Conservation (phyloP, 257 asterid species). For the Pogostemon cablin region DNA sequence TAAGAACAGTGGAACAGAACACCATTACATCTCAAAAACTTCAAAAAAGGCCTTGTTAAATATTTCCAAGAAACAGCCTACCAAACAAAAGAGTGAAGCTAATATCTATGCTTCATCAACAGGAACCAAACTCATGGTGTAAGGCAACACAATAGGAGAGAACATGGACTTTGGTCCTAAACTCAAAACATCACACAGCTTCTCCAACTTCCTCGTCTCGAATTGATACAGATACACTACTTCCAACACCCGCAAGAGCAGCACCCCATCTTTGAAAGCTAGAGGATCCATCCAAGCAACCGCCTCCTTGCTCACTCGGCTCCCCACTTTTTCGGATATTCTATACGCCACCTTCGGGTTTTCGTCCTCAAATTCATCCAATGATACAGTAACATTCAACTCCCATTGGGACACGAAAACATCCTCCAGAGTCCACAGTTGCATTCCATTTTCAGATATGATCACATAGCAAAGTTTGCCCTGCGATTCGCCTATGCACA, state of each 20-base stretch:
- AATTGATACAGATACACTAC: conserved; percentile 42
- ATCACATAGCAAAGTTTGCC: conserved; percentile 48
- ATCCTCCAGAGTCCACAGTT: conserved; percentile 60
- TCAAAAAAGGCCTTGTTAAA: neutral
- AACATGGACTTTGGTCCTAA: conserved; percentile 50
- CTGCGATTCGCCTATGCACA: conserved; percentile 68
- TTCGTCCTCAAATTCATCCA: conserved; percentile 46
- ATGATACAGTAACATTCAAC: conserved; percentile 31
- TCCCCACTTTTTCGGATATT: conserved; percentile 38
- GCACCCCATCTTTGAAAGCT: conserved; percentile 52
- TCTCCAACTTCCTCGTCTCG: conserved; percentile 48
- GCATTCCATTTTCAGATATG: conserved; percentile 56
- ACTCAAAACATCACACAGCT: conserved; percentile 40
- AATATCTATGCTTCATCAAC: conserved; percentile 30
- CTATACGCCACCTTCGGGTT: conserved; percentile 33
- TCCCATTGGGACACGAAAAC: conserved; percentile 48
- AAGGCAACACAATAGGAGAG: conserved; percentile 60
- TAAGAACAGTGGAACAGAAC: neutral
- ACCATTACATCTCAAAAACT: conserved; percentile 4
- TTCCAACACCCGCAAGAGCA: conserved; percentile 49
- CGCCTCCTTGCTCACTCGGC: neutral
- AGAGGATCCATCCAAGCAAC: conserved; percentile 50
- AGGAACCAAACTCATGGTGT: conserved; percentile 65
- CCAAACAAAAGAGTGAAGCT: neutral
- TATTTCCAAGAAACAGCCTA: neutral